Conservation (phyloP, 2,329 filamentous ascomycete species). For the Fusarium austroafricanum region DNA sequence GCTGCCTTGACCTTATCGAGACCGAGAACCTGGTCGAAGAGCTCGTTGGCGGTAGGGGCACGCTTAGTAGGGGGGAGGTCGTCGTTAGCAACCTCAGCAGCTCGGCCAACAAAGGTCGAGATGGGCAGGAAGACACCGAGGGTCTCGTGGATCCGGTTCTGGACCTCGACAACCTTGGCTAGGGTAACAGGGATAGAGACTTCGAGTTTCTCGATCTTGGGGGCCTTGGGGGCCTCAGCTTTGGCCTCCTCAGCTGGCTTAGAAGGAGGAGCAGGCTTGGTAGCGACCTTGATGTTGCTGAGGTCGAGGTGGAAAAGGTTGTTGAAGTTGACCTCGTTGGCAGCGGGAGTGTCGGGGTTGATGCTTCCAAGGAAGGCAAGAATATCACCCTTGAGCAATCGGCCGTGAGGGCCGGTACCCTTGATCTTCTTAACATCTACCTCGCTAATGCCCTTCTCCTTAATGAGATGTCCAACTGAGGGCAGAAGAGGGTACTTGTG, state of each 20-base stretch:
- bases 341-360: constrained; percentile 74
- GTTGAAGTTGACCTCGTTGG: constrained; percentile 76
- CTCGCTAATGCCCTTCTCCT: constrained; percentile 79
- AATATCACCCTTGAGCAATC: constrained; percentile 94
- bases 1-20: constrained; percentile 62
- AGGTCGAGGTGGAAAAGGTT: constrained; percentile 89
- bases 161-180: constrained; percentile 79
- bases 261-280: constrained; percentile 57
- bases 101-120: constrained; percentile 86
- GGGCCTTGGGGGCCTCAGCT: constrained; percentile 54
- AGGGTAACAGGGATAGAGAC: constrained; percentile 83
- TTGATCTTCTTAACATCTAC: constrained; percentile 84
- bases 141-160: constrained; percentile 81
- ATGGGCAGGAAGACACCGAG: constrained; percentile 86
- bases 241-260: constrained; percentile 50
- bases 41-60: constrained; percentile 76
- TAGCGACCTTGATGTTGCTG: constrained; percentile 89
- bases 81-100: constrained; percentile 88
- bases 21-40: constrained; percentile 91
- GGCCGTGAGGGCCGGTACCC: constrained; percentile 86
- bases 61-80: constrained; percentile 77
- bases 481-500: constrained; percentile 81
- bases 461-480: constrained; percentile 85
- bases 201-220: constrained; percentile 63
- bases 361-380: constrained; percentile 89